Conservation (phyloP, 768 basidiomycete species). For the Kwoniella mangroviensis region DNA sequence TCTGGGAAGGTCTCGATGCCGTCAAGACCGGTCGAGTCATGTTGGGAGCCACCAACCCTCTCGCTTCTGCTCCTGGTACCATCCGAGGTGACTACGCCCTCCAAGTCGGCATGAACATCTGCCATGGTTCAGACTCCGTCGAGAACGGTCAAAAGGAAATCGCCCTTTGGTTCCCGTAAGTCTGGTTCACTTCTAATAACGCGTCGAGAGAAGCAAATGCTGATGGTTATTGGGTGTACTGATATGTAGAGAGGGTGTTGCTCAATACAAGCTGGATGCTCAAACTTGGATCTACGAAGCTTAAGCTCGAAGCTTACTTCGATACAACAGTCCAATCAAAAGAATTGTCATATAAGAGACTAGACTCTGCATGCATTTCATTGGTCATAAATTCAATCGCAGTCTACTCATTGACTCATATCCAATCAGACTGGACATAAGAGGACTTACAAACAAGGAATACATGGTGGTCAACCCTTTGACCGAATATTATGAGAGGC, state of each 20-base stretch:
- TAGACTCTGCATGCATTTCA: too few species aligned
- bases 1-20: conserved; percentile 76
- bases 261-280: conserved; percentile 53
- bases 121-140: conserved; percentile 59
- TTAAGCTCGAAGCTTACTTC: conserved; percentile 9
- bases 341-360: too few species aligned
- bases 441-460: too few species aligned
- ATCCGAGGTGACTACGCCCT: conserved; percentile 96
- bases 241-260: conserved; percentile 41
- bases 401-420: too few species aligned
- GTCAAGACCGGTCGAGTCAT: conserved; percentile 85
- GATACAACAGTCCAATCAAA: background rate
- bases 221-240: conserved; percentile 1
- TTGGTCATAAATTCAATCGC: too few species aligned
- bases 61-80: conserved; percentile 82
- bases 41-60: conserved; percentile 97
- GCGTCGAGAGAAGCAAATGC: background rate
- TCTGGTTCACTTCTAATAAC: background rate
- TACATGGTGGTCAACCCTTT: too few species aligned
- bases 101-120: conserved; percentile 73
- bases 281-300: conserved; percentile 50
- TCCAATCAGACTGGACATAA: too few species aligned
- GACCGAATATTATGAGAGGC: too few species aligned
- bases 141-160: conserved; percentile 81
- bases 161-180: conserved; percentile 67